Conservation (phyloP, 805 yeast genomes). For the Kodamaea neixiangensis region DNA sequence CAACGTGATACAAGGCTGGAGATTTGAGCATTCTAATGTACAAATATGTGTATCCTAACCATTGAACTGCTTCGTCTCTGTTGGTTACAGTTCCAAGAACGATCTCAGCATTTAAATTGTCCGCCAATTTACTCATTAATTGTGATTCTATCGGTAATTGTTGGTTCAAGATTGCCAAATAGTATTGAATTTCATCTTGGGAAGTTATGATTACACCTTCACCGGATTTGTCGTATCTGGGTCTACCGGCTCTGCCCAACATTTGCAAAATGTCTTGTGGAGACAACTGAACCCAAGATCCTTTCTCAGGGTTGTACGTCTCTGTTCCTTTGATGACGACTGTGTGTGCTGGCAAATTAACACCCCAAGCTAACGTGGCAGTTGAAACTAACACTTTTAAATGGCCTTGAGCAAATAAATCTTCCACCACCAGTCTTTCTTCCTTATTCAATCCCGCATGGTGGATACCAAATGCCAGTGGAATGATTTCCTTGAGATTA, state of each 20-base stretch:
- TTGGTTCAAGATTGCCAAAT: slow-evolving; percentile 85
- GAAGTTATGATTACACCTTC: slow-evolving; percentile 92
- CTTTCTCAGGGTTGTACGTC: slow-evolving; percentile 86
- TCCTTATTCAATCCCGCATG: slow-evolving; percentile 82
- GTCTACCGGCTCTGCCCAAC: slow-evolving; percentile 99
- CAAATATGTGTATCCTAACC: slow-evolving; percentile 81
- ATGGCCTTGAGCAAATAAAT: slow-evolving; percentile 84
- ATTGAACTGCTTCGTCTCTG: slow-evolving; percentile 67
- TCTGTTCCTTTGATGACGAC: slow-evolving; percentile 93
- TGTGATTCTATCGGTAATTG: slow-evolving; percentile 93
- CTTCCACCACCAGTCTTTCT: slow-evolving; percentile 81
- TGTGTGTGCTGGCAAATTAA: slow-evolving; percentile 91
- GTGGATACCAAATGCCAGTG: slow-evolving; percentile 81
- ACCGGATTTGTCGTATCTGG: slow-evolving; percentile 88
- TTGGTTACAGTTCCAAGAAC: slow-evolving; percentile 66
- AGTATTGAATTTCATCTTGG: slow-evolving; percentile 82
- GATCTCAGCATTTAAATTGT: slow-evolving; percentile 83
- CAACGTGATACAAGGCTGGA: slow-evolving; percentile 76
- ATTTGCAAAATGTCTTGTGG: slow-evolving; percentile 95
- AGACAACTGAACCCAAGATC: slow-evolving; percentile 86
- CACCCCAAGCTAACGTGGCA: slow-evolving; percentile 97
- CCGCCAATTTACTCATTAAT: slow-evolving; percentile 67
- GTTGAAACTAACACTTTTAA: slow-evolving; percentile 84
- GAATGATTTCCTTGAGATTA: slow-evolving; percentile 59
- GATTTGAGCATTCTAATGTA: slow-evolving; percentile 75